Conservation (phyloP, 169 alveolate species). For the Plasmodium gallinaceum region DNA sequence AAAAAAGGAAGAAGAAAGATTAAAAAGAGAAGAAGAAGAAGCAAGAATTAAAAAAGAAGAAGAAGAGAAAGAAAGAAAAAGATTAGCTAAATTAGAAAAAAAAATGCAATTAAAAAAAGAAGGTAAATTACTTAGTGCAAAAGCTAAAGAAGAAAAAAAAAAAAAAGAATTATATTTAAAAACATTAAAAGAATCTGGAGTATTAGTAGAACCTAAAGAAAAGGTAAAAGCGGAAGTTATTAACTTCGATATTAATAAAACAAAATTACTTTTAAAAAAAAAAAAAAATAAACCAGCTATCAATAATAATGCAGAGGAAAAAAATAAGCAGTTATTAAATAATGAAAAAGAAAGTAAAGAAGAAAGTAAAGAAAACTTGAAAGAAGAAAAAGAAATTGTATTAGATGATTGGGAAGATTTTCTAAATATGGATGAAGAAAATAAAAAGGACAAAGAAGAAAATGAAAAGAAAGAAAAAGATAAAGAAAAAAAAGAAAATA, state of each 20-base stretch:
- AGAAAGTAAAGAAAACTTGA: conserved; percentile 16
- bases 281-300: conserved; percentile 36
- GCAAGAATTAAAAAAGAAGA: conserved; percentile 86
- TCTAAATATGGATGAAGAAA: conserved; percentile 46
- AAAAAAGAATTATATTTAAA: conserved; percentile 85
- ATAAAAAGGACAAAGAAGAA: conserved; percentile 40
- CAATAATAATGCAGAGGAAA: conserved; percentile 7
- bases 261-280: conserved; percentile 57
- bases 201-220: conserved; percentile 61
- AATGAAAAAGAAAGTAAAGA: conserved; percentile 15
- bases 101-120: conserved; percentile 87
- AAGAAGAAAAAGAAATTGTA: conserved; percentile 62
- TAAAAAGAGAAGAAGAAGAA: conserved; percentile 86
- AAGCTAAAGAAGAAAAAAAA: conserved; percentile 86
- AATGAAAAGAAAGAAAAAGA: conserved; percentile 60
- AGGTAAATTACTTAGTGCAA: conserved; percentile 88
- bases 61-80: conserved; percentile 84
- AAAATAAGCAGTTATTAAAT: not conserved
- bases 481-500: conserved; percentile 80
- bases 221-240: conserved; percentile 73
- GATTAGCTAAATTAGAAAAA: conserved; percentile 87
- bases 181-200: conserved; percentile 82
- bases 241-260: conserved; percentile 28
- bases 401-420: conserved; percentile 50
- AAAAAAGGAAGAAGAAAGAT: conserved; percentile 84